Conservation (phyloP, 305 asterid genomes). For the Fraxinus baroniana region DNA sequence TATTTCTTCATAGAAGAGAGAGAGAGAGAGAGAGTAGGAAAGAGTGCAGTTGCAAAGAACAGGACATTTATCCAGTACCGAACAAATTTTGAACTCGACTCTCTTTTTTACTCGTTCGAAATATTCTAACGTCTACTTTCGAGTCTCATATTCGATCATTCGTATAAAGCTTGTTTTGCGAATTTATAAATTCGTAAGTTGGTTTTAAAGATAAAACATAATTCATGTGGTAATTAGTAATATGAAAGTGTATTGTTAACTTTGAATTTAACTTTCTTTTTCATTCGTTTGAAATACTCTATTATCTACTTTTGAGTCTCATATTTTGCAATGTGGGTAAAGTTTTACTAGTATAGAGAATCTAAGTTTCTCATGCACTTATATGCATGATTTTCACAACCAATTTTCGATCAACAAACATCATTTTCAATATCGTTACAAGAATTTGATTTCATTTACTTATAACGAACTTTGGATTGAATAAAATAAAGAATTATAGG, state of each 20-base stretch:
- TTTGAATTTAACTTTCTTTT: background rate
- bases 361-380: background rate
- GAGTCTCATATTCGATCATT: background rate
- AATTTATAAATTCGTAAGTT: slow-evolving; percentile 5
- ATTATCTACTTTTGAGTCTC: background rate
- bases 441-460: background rate
- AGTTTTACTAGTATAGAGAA: background rate
- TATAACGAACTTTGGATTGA: background rate
- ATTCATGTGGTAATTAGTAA: background rate
- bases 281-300: background rate
- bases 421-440: background rate
- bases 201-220: background rate
- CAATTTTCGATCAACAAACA: background rate
- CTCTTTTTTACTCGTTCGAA: slow-evolving; percentile 38
- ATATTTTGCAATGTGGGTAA: background rate
- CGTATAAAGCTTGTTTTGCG: background rate
- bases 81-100: slow-evolving; percentile 33
- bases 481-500: background rate
- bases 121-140: background rate
- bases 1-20: slow-evolving; percentile 21
- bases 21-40: slow-evolving; percentile 30
- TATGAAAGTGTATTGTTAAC: background rate
- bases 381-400: background rate
- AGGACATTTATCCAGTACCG: slow-evolving; percentile 36
- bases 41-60: slow-evolving; percentile 44